Conservation (phyloP, 352 stramenopile genomes). For the Phytophthora lateralis region DNA sequence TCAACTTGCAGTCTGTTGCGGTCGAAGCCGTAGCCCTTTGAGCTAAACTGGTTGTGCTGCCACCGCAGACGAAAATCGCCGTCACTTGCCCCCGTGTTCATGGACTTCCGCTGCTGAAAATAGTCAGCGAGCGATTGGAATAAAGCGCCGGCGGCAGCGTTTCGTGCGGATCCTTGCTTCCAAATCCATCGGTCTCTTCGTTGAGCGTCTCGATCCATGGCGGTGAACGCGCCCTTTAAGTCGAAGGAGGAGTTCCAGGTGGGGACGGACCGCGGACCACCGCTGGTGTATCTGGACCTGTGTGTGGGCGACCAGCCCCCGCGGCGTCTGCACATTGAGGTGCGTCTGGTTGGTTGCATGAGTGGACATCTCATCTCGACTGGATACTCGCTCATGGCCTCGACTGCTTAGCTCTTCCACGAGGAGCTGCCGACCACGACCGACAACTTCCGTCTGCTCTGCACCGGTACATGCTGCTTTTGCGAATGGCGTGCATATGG, state of each 20-base stretch:
- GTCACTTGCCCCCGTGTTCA: background rate
- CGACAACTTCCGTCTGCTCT: conserved; percentile 78
- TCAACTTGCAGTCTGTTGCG: conserved; percentile 2
- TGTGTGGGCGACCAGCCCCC: conserved; percentile 52
- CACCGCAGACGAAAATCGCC: conserved; percentile 7
- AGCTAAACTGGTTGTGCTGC: conserved; percentile 19
- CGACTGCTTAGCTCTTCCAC: conserved; percentile 57
- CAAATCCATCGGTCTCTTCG: background rate
- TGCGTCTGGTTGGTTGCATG: conserved; percentile 14
- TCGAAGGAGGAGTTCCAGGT: conserved; percentile 54
- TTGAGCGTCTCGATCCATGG: conserved; percentile 38
- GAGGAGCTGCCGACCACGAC: conserved; percentile 70
- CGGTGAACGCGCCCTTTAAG: conserved; percentile 49
- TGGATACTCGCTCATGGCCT: background rate
- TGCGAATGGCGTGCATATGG: background rate
- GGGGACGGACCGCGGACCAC: conserved; percentile 36
- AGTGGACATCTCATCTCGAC: background rate
- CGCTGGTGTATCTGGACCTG: conserved; percentile 73
- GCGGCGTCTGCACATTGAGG: conserved; percentile 72
- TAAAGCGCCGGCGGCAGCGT: background rate
- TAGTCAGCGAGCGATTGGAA: conserved; percentile 12
- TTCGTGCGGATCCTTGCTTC: conserved; percentile 1
- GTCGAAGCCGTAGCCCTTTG: background rate
- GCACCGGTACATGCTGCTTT: conserved; percentile 42
- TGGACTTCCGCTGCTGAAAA: conserved; percentile 20